These are phyloP conservation scores for Starmerella tilneyi DNA, from an alignment of 805 yeast genomes.

Conservation along the genomic window DNA sequence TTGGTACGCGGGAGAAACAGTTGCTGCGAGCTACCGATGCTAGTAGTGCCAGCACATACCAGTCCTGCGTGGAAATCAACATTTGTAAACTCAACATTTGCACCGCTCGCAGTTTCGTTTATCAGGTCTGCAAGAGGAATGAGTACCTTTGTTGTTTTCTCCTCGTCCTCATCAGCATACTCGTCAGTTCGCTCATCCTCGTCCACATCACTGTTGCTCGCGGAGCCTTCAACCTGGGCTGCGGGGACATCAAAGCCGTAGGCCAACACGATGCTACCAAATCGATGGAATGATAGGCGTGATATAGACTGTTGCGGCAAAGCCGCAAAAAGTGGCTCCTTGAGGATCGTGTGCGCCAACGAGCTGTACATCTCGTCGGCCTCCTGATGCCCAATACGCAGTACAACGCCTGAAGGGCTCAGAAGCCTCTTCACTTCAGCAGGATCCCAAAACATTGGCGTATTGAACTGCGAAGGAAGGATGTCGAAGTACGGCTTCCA, in stretches of 20 bases:
- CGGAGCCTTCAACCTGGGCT: no score
- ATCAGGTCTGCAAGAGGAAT: conserved; percentile 87
- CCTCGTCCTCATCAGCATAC: conserved; percentile 33
- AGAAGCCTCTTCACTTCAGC: conserved; percentile 45
- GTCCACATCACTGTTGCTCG: conserved; percentile 33
- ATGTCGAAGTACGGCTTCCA: conserved; percentile 69
- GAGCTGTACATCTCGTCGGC: conserved; percentile 52
- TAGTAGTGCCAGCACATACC: not conserved
- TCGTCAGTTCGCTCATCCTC: conserved; percentile 27
- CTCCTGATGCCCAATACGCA: conserved; percentile 58
- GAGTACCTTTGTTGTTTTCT: conserved; percentile 52
- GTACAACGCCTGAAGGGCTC: conserved; percentile 59
- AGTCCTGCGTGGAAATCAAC: conserved; percentile 1
- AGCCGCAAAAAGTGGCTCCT: conserved; percentile 21
- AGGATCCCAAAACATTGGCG: conserved; percentile 70
- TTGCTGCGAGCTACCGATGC: not conserved
- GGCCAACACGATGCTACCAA: conserved; percentile 76
- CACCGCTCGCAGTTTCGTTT: conserved; percentile 43
- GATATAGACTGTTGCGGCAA: conserved; percentile 30
- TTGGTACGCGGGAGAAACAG: conserved; percentile 35
- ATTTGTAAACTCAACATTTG: not conserved
- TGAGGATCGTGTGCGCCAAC: conserved; percentile 37
- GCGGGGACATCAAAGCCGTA: conserved; percentile 71
- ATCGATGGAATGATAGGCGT: conserved; percentile 51
- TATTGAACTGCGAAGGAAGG: conserved; percentile 53